These are phyloP conservation scores for Phylloporus scabripes DNA, from an alignment of 768 basidiomycete genomes.

Conservation along the genomic window DNA sequence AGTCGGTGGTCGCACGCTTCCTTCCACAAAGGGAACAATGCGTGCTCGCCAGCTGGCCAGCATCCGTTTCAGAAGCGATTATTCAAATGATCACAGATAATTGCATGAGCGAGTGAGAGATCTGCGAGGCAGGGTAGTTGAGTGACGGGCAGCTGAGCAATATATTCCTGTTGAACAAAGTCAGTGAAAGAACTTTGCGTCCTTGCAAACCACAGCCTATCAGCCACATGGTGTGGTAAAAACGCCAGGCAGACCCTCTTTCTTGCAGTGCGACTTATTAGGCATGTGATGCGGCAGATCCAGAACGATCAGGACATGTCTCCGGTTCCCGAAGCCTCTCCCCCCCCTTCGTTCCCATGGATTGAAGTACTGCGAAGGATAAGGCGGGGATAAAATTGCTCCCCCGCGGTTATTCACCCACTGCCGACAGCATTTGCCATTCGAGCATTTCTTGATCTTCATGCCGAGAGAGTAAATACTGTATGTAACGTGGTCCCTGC, in stretches of 20 bases:
- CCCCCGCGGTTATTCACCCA: constrained; percentile 13
- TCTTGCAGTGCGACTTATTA: neutral
- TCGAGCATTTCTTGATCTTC: constrained; percentile 17
- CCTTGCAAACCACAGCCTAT: neutral
- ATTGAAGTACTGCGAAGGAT: neutral
- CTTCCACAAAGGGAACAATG: neutral
- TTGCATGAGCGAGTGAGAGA: neutral
- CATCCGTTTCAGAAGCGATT: neutral
- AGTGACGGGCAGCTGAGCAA: too few relatives aligned
- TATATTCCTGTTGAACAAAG: neutral
- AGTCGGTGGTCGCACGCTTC: neutral
- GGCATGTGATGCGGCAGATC: neutral
- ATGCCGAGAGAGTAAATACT: constrained; percentile 1
- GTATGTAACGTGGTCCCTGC: neutral
- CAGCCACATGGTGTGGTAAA: neutral
- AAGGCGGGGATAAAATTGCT: neutral
- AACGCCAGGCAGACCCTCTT: neutral
- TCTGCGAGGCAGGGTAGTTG: neutral
- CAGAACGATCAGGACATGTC: neutral
- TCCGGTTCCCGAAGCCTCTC: constrained; percentile 1
- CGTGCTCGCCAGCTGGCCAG: neutral
- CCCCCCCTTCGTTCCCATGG: neutral
- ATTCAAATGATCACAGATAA: neutral
- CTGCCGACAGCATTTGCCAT: constrained; percentile 5
- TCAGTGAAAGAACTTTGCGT: neutral